Evolutionary conservation across 164 flowering plant species (phyloP).

Genomic region (Protea cynaroides): DNA sequence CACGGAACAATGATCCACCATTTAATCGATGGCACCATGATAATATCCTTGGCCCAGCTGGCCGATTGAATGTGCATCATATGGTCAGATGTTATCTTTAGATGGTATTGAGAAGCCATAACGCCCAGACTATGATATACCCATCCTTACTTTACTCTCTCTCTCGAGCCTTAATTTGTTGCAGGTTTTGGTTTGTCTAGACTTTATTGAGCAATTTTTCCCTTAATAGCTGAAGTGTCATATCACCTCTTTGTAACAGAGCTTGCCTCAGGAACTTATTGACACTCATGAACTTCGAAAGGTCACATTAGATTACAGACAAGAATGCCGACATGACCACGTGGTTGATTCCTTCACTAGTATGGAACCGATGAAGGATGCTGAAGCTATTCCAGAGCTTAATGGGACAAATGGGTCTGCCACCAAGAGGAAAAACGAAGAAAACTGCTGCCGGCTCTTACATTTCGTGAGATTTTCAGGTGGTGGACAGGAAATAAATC

Average conservation of each 20-base stretch:
- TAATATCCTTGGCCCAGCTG: background rate
- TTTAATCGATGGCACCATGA: background rate
- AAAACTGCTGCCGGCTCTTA: slow-evolving; percentile 44
- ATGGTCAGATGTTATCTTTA: background rate
- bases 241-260: slow-evolving; percentile 33
- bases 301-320: slow-evolving; percentile 78
- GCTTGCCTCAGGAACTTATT: slow-evolving; percentile 86
- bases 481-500: slow-evolving; percentile 70
- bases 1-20: background rate
- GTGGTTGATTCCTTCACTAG: slow-evolving; percentile 82
- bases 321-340: slow-evolving; percentile 89
- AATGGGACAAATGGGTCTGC: slow-evolving; percentile 59
- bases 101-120: background rate
- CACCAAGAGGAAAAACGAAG: slow-evolving; percentile 12
- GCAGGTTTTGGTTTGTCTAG: too few relatives aligned
- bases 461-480: slow-evolving; percentile 69
- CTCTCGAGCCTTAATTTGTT: too few relatives aligned
- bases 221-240: too few relatives aligned
- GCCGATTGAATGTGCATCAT: background rate
- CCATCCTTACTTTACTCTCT: too few relatives aligned
- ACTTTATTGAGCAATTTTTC: too few relatives aligned
- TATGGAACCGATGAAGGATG: slow-evolving; percentile 31
- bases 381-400: slow-evolving; percentile 22
- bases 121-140: background rate
- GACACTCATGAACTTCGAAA: slow-evolving; percentile 76